These are phyloP conservation scores for Erodium chrysanthum DNA, from an alignment of 441 rosid genomes.

Conservation along the genomic window DNA sequence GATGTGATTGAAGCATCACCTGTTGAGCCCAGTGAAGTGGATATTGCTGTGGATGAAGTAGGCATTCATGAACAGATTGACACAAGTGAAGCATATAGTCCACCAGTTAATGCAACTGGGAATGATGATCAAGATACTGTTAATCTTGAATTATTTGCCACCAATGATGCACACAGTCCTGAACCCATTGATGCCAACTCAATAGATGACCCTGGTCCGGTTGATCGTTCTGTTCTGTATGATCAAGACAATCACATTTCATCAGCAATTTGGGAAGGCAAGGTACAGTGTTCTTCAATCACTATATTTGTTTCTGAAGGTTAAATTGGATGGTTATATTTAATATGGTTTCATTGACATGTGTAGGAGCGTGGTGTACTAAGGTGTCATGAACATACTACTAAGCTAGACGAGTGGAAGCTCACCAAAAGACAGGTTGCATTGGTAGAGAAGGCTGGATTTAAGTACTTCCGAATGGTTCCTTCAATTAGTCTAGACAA, in stretches of 20 bases:
- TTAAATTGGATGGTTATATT: not conserved
- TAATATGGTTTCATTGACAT: not conserved
- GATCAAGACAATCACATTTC: constrained; percentile 7
- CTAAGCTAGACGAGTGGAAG: constrained; percentile 90
- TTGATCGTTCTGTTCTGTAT: not conserved
- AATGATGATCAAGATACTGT: not conserved
- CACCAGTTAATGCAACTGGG: not conserved
- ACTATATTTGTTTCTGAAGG: not conserved
- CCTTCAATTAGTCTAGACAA: constrained; percentile 94
- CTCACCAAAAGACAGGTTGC: constrained; percentile 59
- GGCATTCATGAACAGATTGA: not conserved
- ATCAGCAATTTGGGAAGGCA: constrained; percentile 6
- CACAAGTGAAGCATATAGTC: not conserved
- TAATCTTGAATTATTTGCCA: not conserved
- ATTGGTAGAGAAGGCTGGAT: constrained; percentile 83
- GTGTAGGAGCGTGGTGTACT: constrained; percentile 88
- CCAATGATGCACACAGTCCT: not conserved
- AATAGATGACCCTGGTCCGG: not conserved
- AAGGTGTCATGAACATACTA: constrained; percentile 96
- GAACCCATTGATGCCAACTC: not conserved
- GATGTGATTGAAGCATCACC: too few species aligned
- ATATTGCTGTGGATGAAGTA: not conserved
- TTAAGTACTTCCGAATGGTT: constrained; percentile 71
- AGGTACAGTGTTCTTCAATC: not conserved
- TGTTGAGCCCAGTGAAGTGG: too few species aligned